A percentile compares a stretch with the other conserved stretches of the same genome.
Evolutionary conservation across 75 land plant species (phyloP).

Genomic region (Cunninghamia lanceolata): DNA sequence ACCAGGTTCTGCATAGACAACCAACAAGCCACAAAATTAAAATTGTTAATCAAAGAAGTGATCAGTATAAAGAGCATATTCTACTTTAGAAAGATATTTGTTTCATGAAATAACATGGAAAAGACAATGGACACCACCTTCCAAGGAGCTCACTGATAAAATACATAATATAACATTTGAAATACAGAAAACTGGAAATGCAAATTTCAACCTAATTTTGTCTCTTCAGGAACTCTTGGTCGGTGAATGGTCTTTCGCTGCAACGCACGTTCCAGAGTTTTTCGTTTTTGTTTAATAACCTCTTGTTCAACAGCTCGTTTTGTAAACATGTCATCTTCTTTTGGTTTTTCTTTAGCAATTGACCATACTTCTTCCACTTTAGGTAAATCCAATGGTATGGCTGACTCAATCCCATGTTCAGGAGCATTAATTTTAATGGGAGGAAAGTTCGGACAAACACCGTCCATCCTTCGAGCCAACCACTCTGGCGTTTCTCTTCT

Average conservation of each 20-base stretch:
- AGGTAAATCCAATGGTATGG: constrained; percentile 42
- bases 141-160: background rate
- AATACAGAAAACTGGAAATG: background rate
- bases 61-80: constrained; percentile 5
- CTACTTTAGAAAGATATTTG: background rate
- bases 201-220: constrained; percentile 31
- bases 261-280: constrained; percentile 54
- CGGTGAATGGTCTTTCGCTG: constrained; percentile 40
- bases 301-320: constrained; percentile 56
- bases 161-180: background rate
- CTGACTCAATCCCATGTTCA: constrained; percentile 19
- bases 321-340: constrained; percentile 47
- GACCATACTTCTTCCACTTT: constrained; percentile 66
- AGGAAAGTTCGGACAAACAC: constrained; percentile 52
- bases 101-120: background rate
- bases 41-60: background rate
- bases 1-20: constrained; percentile 64
- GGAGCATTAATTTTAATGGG: constrained; percentile 31
- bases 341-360: constrained; percentile 57
- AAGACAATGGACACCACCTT: background rate
- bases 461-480: constrained; percentile 55
- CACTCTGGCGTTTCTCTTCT: constrained; percentile 72
- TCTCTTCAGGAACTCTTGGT: constrained; percentile 36
- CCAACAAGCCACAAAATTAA: constrained; percentile 11
- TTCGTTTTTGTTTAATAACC: constrained; percentile 53